Evolutionary conservation across 139 green algal genomes (phyloP), one percentile per base, ranked within the genome.

Genomic region (Coelastrella sp.): DNA sequence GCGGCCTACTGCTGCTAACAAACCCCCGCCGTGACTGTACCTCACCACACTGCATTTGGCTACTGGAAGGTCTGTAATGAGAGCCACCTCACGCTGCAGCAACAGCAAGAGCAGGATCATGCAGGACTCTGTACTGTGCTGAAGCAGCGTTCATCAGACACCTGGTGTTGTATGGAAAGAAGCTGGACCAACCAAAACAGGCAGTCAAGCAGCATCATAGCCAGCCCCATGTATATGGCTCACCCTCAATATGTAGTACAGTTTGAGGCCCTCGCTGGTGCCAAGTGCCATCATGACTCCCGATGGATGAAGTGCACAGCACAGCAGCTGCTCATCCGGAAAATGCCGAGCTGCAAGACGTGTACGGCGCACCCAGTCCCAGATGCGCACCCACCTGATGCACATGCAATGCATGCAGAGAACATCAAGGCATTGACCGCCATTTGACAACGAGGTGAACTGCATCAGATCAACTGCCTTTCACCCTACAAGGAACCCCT

Each of bases 311-410:
- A 86, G 50, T 0, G 35, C 67, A 69, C 80, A 86, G 50, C 67
- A 86, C 35, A 86, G 67, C 30, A 67, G 50, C 67, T 86, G 48
- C 67, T 72, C 63, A 27, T 50, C 37, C 45, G 40, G 23, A 51
- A 86, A 8, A 45, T 69, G 35, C 34, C 68, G 21, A 19, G 80
- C 80, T 38, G 80, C 80, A 11, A 86, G 21, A 23, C 67, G 68
- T n/a, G 60, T 84, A 17, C 51, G 45, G 4, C 80, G 67, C 80
- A 79, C 35, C 80, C 80, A 86, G 80, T 86, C 80, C 67, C 67
- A 86, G 8, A 80, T 50, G 9, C 68, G 80, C 17, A 71, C 50
- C 35, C 48, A 73, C 27, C 68, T 76, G 64, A 23, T 48, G 6
- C 32, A 81, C 45, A 69, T n/a, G 62, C 62, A 38, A 38, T 57